phyloP scores from a whole-genome alignment of 1,284 basidiomycete genomes.

The Erythrobasidium hasegawianum region DNA sequence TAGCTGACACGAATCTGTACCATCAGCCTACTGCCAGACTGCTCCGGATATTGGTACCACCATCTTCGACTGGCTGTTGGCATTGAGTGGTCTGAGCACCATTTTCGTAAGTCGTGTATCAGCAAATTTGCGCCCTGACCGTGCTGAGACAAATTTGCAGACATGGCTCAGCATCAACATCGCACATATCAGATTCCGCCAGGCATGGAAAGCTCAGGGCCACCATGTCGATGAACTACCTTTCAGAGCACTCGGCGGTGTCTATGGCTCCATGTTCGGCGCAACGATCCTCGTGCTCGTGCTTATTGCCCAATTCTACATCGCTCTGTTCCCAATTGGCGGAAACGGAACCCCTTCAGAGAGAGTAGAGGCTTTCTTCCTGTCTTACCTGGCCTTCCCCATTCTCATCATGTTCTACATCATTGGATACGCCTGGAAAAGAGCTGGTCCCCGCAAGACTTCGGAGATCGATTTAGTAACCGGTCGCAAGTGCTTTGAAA shows the following conservation, averaged over 20 bases:
- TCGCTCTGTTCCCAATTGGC: conserved; percentile 44
- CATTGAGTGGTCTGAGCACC: conserved; percentile 54
- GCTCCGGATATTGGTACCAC: conserved; percentile 36
- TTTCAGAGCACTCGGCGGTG: conserved; percentile 51
- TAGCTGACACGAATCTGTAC: not conserved
- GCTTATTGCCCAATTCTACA: conserved; percentile 40
- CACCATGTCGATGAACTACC: conserved; percentile 44
- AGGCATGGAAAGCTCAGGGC: conserved; percentile 53
- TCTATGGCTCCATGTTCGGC: conserved; percentile 52
- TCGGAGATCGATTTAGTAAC: conserved; percentile 52
- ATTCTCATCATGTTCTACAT: conserved; percentile 49
- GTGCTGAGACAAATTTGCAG: not conserved
- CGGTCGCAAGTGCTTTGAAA: conserved; percentile 52
- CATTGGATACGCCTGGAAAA: conserved; percentile 48
- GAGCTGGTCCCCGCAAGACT: conserved; percentile 46
- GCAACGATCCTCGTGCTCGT: conserved; percentile 45
- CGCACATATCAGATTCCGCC: conserved; percentile 52
- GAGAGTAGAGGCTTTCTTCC: conserved; percentile 53
- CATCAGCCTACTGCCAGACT: conserved; percentile 46
- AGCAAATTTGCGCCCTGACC: not conserved
- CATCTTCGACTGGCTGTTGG: conserved; percentile 52
- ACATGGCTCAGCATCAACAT: conserved; percentile 39
- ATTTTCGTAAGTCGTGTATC: conserved; percentile 43
- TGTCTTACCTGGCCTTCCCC: conserved; percentile 48
- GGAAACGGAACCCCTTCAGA: conserved; percentile 41